A percentile compares a stretch with the other conserved stretches of the same genome.
phyloP scores from a whole-genome alignment of 1,284 basidiomycete species.

The Trichosporon ovoides region DNA sequence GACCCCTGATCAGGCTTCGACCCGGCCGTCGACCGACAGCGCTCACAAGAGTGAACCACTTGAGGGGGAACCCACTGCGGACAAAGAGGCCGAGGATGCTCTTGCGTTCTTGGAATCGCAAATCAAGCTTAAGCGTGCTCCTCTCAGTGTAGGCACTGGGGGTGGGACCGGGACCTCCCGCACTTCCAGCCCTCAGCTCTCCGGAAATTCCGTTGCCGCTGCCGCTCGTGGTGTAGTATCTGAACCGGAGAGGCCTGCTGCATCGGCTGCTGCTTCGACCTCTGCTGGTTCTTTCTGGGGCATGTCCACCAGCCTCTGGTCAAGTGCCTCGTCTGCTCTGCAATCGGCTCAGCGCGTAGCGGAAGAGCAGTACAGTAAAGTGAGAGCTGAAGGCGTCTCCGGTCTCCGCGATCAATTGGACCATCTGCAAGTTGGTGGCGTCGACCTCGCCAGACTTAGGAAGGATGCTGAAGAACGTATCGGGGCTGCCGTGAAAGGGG shows the following conservation, averaged over 20 bases:
- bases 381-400: slow-evolving; percentile 57
- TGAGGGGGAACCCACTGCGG: slow-evolving; percentile 58
- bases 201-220: slow-evolving; percentile 16
- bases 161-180: slow-evolving; percentile 16
- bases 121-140: slow-evolving; percentile 69
- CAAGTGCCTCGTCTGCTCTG: slow-evolving; percentile 71
- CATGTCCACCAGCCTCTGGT: slow-evolving; percentile 64
- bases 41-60: background rate
- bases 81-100: slow-evolving; percentile 52
- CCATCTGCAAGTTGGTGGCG: slow-evolving; percentile 55
- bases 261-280: background rate
- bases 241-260: slow-evolving; percentile 12
- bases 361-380: slow-evolving; percentile 61
- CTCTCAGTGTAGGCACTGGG: slow-evolving; percentile 26
- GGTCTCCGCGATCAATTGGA: slow-evolving; percentile 27
- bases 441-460: slow-evolving; percentile 78
- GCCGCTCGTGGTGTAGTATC: slow-evolving; percentile 4
- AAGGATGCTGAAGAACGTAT: slow-evolving; percentile 49
- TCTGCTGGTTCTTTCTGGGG: slow-evolving; percentile 44
- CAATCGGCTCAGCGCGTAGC: slow-evolving; percentile 82
- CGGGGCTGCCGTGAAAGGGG: slow-evolving; percentile 58
- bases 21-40: slow-evolving; percentile 24
- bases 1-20: background rate
- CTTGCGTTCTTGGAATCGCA: slow-evolving; percentile 84
- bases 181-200: slow-evolving; percentile 25